A percentile compares a stretch with the other conserved stretches of the same genome.
Evolutionary conservation across 306 rosid genomes (phyloP).

Genomic region (Pyrus bretschneideri): DNA sequence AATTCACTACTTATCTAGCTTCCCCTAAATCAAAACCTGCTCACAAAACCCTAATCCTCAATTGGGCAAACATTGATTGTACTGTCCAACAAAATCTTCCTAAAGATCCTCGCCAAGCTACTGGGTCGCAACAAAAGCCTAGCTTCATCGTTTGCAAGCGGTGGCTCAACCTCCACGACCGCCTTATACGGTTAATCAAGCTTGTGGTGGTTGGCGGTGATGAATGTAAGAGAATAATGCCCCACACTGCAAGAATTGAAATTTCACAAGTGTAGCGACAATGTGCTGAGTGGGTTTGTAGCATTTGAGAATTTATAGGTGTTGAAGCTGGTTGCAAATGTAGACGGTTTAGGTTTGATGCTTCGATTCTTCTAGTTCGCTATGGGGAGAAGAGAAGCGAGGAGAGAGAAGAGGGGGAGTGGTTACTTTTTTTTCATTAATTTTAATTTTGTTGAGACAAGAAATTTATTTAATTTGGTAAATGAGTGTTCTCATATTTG

Average conservation of each 20-base stretch:
- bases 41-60: slow-evolving; percentile 29
- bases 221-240: slow-evolving; percentile 75
- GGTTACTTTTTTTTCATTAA: too few species aligned
- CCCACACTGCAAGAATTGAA: slow-evolving; percentile 68
- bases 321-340: slow-evolving; percentile 48
- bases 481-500: too few species aligned
- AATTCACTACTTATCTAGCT: slow-evolving; percentile 55
- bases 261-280: slow-evolving; percentile 66
- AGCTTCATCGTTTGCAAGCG: slow-evolving; percentile 72
- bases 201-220: slow-evolving; percentile 63
- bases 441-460: too few species aligned
- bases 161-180: slow-evolving; percentile 78
- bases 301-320: slow-evolving; percentile 70
- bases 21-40: slow-evolving; percentile 17
- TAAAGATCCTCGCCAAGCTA: slow-evolving; percentile 49
- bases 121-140: slow-evolving; percentile 48
- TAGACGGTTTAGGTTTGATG: slow-evolving; percentile 14
- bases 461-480: too few species aligned
- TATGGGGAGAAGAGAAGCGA: too few species aligned
- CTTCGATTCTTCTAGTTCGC: too few species aligned
- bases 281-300: slow-evolving; percentile 62
- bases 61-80: slow-evolving; percentile 37
- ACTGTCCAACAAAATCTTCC: slow-evolving; percentile 62
- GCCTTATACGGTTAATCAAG: slow-evolving; percentile 52
- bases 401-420: too few species aligned